Evolutionary conservation across 2,329 filamentous ascomycete genomes (phyloP), one percentile per base, ranked within the genome.

Genomic region (Onygena corvina): DNA sequence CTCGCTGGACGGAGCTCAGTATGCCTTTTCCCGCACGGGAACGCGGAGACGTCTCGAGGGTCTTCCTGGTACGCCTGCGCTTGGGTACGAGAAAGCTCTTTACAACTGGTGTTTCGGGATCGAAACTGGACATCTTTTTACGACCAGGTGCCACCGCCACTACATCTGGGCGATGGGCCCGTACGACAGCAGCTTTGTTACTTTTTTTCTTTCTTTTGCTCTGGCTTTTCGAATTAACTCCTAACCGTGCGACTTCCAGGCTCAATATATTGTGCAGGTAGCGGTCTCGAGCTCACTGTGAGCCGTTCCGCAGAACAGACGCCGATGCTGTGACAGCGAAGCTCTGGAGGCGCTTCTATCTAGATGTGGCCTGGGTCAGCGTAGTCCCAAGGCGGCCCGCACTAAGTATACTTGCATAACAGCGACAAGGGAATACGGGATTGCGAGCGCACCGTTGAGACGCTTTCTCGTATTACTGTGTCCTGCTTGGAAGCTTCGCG

Each of bases 251-350:
- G 4, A 42, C 36, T n/a, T 27, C 11, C 36, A 42, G 4, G 11
- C 25, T 42, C 36, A 42, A 42, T 42, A n/a, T n/a, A 42, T 27
- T 42, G 27, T 42, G 36, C 36, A 42, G 14, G 36, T 20, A 42
- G 36, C 21, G 16, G 36, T 23, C 27, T 42, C 20, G 36, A 42
- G 36, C n/a, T 25, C 25, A 23, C 18, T 11, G 18, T 25, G 36
- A 25, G 36, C 36, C 36, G 36, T 40, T 40, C 27, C n/a, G 36
- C 27, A n/a, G 36, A 42, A 27, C 11, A 14, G 20, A 4, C 35
- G 18, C 18, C 20, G 30, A 12, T 33, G 14, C 3, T 20, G 7
- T 38, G 35, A 12, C 7, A 12, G 20, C 11, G 18, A 12, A 38
- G 21, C 29, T 12, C 9, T 31, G 9, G 29, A 11, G 9, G 8